These are phyloP conservation scores for Candida sanyaensis DNA, from an alignment of 1,139 yeast genomes.

Conservation along the genomic window DNA sequence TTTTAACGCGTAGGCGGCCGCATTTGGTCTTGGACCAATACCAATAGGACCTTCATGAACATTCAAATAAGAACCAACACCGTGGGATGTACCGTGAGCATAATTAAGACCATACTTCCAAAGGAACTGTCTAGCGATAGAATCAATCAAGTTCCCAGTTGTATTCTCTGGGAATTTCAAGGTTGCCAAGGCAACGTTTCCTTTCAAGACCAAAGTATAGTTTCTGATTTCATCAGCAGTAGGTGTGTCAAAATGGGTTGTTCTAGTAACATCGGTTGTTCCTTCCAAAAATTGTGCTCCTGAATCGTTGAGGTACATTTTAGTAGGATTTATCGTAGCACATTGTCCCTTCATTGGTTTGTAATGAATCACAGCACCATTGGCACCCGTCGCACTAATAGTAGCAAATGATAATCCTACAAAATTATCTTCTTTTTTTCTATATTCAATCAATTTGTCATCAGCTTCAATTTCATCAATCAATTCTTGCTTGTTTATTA, in stretches of 20 bases:
- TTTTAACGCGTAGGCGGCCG: constrained; percentile 48
- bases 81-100: constrained; percentile 97
- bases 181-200: constrained; percentile 78
- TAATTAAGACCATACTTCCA: constrained; percentile 91
- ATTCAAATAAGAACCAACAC: constrained; percentile 89
- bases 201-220: constrained; percentile 90
- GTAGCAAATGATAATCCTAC: constrained; percentile 89
- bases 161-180: constrained; percentile 86
- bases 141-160: constrained; percentile 80
- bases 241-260: constrained; percentile 79
- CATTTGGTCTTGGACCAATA: constrained; percentile 66
- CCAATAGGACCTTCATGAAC: constrained; percentile 98
- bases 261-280: constrained; percentile 95
- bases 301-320: constrained; percentile 84
- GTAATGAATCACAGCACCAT: constrained; percentile 93
- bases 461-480: constrained; percentile 84
- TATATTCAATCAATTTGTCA: constrained; percentile 62
- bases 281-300: constrained; percentile 96
- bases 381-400: constrained; percentile 89
- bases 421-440: constrained; percentile 63
- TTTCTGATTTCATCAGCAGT: constrained; percentile 65
- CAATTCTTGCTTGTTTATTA: constrained; percentile 53
- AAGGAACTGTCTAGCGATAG: constrained; percentile 84
- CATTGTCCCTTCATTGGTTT: constrained; percentile 60
- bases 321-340: constrained; percentile 69